phyloP scores from a whole-genome alignment of 23 red algal species.

The Gracilaria domingensis region DNA sequence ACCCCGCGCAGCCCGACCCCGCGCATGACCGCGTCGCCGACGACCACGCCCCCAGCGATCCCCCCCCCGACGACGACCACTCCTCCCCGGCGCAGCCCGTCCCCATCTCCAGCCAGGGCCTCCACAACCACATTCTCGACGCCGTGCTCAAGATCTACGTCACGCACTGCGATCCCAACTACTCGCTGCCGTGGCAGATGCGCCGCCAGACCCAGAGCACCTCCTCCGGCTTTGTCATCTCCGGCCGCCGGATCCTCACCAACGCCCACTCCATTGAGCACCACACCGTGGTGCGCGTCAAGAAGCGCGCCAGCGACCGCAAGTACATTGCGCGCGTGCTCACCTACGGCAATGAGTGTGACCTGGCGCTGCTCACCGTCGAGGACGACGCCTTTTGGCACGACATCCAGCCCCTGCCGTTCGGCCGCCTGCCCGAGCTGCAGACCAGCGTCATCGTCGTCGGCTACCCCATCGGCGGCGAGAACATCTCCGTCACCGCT shows the following conservation, averaged over 20 bases:
- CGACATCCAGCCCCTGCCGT: constrained; percentile 30
- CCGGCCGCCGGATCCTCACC: constrained; percentile 78
- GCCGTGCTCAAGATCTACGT: constrained; percentile 87
- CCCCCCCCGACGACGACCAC: background rate
- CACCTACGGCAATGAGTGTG: constrained; percentile 91
- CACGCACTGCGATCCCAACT: constrained; percentile 85
- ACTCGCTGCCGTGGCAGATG: constrained; percentile 92
- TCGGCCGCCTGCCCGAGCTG: constrained; percentile 50
- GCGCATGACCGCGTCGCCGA: too few relatives aligned
- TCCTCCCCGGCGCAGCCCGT: background rate
- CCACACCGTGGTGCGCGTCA: constrained; percentile 93
- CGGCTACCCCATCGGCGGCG: constrained; percentile 92
- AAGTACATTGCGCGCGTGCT: constrained; percentile 80
- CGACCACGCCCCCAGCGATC: background rate
- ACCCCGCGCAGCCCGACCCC: too few relatives aligned
- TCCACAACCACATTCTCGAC: constrained; percentile 38
- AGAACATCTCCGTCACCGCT: constrained; percentile 85
- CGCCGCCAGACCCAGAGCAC: constrained; percentile 79
- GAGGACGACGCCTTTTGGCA: constrained; percentile 83
- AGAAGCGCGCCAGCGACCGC: constrained; percentile 79
- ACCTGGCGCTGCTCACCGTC: constrained; percentile 93
- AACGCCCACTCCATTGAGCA: constrained; percentile 90
- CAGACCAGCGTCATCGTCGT: constrained; percentile 80
- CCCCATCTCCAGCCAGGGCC: constrained; percentile 18
- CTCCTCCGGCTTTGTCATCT: constrained; percentile 87